Conservation (phyloP, 805 yeast genomes). For the Kazachstania viticola region DNA sequence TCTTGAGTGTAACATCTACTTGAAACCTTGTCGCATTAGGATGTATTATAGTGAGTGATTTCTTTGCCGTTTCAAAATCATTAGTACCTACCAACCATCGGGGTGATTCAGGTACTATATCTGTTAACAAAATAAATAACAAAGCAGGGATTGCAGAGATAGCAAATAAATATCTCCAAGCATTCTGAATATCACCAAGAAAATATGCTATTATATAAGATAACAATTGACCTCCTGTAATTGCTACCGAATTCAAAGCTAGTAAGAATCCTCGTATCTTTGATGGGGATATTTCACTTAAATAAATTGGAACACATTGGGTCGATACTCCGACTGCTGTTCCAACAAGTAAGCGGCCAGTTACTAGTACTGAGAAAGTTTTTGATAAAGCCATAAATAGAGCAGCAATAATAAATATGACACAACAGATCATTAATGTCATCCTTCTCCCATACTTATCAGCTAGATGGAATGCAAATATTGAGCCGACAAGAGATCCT, state of each 20-base stretch:
- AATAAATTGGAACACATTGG: conserved; percentile 50
- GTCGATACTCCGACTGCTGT: conserved; percentile 64
- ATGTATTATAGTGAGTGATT: conserved; percentile 34
- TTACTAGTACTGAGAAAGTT: conserved; percentile 31
- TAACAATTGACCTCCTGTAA: conserved; percentile 41
- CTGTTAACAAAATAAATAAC: conserved; percentile 26
- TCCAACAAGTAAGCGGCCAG: conserved; percentile 59
- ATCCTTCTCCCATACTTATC: conserved; percentile 36
- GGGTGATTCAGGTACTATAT: conserved; percentile 42
- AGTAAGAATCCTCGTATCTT: conserved; percentile 29
- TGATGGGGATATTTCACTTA: conserved; percentile 41
- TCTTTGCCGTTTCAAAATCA: conserved; percentile 27
- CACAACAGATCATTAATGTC: conserved; percentile 32
- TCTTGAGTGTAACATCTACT: conserved; percentile 34
- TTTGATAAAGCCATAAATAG: conserved; percentile 35
- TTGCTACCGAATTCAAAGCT: conserved; percentile 31
- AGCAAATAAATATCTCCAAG: conserved; percentile 33
- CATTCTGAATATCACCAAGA: conserved; percentile 15
- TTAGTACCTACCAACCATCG: conserved; percentile 31
- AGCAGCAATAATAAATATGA: conserved; percentile 37
- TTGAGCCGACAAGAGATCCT: conserved; percentile 44
- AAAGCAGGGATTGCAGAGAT: conserved; percentile 33
- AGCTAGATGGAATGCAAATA: conserved; percentile 38
- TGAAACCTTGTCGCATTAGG: conserved; percentile 33
- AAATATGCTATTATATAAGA: conserved; percentile 31